Evolutionary conservation across 306 rosid genomes (phyloP).

Genomic region (Quercus parvula): DNA sequence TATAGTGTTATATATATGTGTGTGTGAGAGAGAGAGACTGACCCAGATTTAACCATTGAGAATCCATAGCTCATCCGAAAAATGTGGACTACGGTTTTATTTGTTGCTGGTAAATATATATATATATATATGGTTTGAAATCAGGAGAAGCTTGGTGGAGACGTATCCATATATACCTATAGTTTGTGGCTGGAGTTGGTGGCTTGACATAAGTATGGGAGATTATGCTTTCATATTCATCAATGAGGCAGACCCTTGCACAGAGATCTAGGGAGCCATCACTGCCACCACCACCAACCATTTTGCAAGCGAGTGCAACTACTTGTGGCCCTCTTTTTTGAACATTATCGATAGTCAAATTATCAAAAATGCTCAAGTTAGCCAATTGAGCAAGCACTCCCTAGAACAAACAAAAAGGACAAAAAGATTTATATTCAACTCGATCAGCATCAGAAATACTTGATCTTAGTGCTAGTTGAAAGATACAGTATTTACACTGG

Average conservation of each 20-base stretch:
- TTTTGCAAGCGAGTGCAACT: conserved; percentile 87
- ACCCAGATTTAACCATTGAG: too few relatives aligned
- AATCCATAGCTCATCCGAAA: too few relatives aligned
- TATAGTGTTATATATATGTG: background rate
- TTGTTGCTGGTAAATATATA: too few relatives aligned
- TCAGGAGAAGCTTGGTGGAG: too few relatives aligned
- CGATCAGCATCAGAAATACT: too few relatives aligned
- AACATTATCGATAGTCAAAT: conserved; percentile 38
- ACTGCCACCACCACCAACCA: conserved; percentile 83
- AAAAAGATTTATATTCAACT: background rate
- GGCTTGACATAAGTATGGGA: conserved; percentile 81
- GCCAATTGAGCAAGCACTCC: conserved; percentile 62
- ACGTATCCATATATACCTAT: conserved; percentile 37
- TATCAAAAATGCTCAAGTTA: conserved; percentile 70
- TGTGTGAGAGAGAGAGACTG: too few relatives aligned
- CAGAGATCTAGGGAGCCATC: conserved; percentile 83
- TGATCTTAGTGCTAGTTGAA: background rate
- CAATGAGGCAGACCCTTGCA: conserved; percentile 78
- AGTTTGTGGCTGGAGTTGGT: conserved; percentile 66
- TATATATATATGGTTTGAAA: too few relatives aligned
- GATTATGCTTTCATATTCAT: conserved; percentile 70
- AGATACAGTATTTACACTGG: conserved; percentile 34
- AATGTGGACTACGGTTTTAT: too few relatives aligned
- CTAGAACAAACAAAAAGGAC: conserved; percentile 19
- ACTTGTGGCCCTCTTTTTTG: conserved; percentile 55